These are phyloP conservation scores for Capsella bursapastoris DNA, from an alignment of 345 rosid genomes.

Conservation along the genomic window DNA sequence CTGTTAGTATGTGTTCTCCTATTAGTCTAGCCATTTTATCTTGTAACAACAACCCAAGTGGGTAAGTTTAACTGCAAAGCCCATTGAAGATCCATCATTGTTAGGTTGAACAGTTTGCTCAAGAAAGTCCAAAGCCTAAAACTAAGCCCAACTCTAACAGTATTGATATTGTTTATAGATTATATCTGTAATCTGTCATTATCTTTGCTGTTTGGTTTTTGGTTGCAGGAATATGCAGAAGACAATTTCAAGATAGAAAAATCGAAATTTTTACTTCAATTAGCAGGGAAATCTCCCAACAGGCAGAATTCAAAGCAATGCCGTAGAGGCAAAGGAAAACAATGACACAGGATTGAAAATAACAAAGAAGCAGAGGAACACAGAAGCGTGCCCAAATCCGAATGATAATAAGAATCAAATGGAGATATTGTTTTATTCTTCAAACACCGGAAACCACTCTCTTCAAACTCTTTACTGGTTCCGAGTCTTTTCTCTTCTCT, in stretches of 20 bases:
- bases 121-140: background rate
- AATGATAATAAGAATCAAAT: slow-evolving; percentile 37
- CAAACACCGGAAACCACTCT: slow-evolving; percentile 19
- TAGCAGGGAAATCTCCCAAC: slow-evolving; percentile 26
- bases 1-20: background rate
- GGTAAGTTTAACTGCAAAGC: background rate
- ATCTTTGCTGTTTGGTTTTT: background rate
- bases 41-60: background rate
- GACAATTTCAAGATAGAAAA: background rate
- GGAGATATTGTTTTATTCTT: slow-evolving; percentile 36
- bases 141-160: background rate
- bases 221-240: slow-evolving; percentile 9
- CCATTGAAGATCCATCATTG: background rate
- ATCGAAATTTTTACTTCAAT: slow-evolving; percentile 31
- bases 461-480: slow-evolving; percentile 30
- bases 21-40: background rate
- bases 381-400: slow-evolving; percentile 19
- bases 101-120: background rate
- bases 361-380: slow-evolving; percentile 38
- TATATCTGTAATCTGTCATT: background rate
- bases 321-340: slow-evolving; percentile 8
- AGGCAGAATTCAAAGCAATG: slow-evolving; percentile 31
- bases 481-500: slow-evolving; percentile 19
- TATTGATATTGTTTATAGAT: background rate
- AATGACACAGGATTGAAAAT: slow-evolving; percentile 5